Conservation (phyloP, 2,329 filamentous ascomycete genomes). For the Clonostachys byssicola region DNA sequence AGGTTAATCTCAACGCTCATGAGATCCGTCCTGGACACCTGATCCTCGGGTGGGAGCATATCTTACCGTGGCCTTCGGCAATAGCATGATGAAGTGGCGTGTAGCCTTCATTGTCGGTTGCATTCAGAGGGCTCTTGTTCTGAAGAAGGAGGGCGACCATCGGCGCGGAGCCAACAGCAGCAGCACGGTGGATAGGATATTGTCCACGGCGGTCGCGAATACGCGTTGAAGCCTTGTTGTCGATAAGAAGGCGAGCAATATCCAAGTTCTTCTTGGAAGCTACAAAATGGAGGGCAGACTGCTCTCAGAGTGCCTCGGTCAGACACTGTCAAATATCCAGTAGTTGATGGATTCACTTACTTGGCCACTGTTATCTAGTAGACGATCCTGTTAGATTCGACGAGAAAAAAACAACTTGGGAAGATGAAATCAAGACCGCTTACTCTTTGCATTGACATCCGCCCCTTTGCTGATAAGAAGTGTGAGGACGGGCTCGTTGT, state of each 20-base stretch:
- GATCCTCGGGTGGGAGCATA: background rate
- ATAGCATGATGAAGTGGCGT: conserved; percentile 88
- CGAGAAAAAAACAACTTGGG: background rate
- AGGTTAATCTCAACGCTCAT: background rate
- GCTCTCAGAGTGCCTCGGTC: background rate
- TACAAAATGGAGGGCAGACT: conserved; percentile 89
- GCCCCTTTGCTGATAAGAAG: conserved; percentile 66
- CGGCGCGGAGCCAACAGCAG: conserved; percentile 83
- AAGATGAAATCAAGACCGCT: conserved; percentile 7
- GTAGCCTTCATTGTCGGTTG: conserved; percentile 75
- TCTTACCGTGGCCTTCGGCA: conserved; percentile 66
- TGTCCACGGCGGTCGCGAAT: conserved; percentile 86
- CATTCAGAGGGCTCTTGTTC: conserved; percentile 75
- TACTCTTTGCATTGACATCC: conserved; percentile 71
- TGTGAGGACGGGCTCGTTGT: conserved; percentile 64
- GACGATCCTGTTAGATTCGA: background rate
- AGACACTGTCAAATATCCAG: background rate
- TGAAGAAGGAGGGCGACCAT: conserved; percentile 78
- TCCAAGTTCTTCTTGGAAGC: conserved; percentile 88
- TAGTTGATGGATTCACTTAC: conserved; percentile 20
- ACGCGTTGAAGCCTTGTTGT: conserved; percentile 70
- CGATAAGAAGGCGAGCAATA: conserved; percentile 72
- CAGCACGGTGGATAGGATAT: conserved; percentile 85
- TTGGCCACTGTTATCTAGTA: conserved; percentile 62
- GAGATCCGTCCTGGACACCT: background rate